Evolutionary conservation across 2,329 filamentous ascomycete species (phyloP), one percentile per base, ranked within the genome.

Genomic region (Paraphoma chrysanthemicola): DNA sequence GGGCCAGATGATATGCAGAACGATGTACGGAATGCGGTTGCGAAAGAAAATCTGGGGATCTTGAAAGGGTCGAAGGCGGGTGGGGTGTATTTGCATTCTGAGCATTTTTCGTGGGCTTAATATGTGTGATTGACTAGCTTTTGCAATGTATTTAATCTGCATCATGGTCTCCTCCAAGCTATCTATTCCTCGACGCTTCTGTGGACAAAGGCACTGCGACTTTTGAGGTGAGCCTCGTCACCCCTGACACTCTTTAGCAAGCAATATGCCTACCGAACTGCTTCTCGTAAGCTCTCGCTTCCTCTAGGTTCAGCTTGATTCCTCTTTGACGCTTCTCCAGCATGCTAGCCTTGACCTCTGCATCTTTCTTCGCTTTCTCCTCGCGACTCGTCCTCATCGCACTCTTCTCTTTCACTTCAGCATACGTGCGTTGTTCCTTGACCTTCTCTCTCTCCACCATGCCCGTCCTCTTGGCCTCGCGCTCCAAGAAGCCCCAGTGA

Each of bases 1-100:
- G 81, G 81, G 0, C 80, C 80, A 1, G 48, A 66, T 18, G 79
- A 76, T 4, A 81, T 83, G 81, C 72, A 82, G 49, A 70, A 80
- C 48, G 81, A 83, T 71, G 78, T 81, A 8, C 71, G 79, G 1
- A 79, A 82, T 67, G 80, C 80, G 7, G 80, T 81, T 17, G 80
- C 81, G 1, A 51, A 51, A n/a, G 77, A 76, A 41, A 81, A 84
- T 51, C 47, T 76, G 51, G 56, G 58, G 7, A 74, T 79, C 11
- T 28, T 80, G 7, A 73, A 62, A 16, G 72, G 67, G 6, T 64
- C 59, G 1, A 67, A 63, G 46, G 53, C 56, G 4, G 68, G 68
- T 33, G 76, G 78, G 31, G 71, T 83, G 2, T 82, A 80, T 68
- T 58, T 83, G 53, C 81, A 83, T 68, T 75, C 77, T 18, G 81